Evolutionary conservation across 2,329 filamentous ascomycete species (phyloP).

Genomic region (Epichloe gansuensis): DNA sequence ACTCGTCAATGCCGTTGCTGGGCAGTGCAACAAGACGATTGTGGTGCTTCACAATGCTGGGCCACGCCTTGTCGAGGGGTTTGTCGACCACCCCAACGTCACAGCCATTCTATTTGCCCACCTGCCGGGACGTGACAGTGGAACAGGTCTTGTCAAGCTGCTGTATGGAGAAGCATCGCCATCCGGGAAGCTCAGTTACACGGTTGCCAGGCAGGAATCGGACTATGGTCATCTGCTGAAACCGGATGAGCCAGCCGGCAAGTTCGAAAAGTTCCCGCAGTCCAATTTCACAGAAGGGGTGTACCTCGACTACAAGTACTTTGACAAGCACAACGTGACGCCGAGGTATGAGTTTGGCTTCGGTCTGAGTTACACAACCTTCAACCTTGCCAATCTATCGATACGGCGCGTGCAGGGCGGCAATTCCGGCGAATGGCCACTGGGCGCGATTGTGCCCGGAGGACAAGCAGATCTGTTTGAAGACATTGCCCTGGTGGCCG

Average conservation of each 20-base stretch:
- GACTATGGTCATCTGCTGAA: conserved; percentile 39
- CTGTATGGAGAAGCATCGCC: conserved; percentile 45
- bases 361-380: conserved; percentile 43
- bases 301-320: conserved; percentile 42
- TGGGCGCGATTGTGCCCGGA: conserved; percentile 27
- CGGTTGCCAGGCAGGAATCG: conserved; percentile 39
- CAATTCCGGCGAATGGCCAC: conserved; percentile 23
- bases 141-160: conserved; percentile 39
- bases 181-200: conserved; percentile 49
- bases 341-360: conserved; percentile 45
- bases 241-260: conserved; percentile 31
- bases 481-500: conserved; percentile 25
- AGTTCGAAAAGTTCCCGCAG: conserved; percentile 38
- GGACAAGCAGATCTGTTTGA: conserved; percentile 37
- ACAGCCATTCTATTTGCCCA: conserved; percentile 52
- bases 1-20: conserved; percentile 43
- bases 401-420: conserved; percentile 16
- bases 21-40: conserved; percentile 47
- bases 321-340: conserved; percentile 33
- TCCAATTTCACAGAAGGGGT: conserved; percentile 39
- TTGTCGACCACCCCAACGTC: conserved; percentile 50
- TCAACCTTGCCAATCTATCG: conserved; percentile 30
- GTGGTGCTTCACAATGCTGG: conserved; percentile 55
- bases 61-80: conserved; percentile 45
- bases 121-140: conserved; percentile 51